Conservation (phyloP, 2,329 filamentous ascomycete species). For the Cladosporium sphaerospermum region DNA sequence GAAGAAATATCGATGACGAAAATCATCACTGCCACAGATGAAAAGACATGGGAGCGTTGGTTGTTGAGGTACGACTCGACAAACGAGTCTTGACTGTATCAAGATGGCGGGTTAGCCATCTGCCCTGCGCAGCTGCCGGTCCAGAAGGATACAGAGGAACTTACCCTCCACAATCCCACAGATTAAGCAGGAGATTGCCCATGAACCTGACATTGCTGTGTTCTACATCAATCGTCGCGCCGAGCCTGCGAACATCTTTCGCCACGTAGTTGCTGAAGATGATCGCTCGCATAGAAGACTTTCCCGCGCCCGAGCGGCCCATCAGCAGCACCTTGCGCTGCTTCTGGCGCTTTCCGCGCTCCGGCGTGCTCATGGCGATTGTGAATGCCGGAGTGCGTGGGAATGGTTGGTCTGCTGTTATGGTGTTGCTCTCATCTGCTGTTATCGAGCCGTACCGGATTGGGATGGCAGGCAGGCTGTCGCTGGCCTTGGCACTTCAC, state of each 20-base stretch:
- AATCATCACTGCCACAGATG: constrained; percentile 91
- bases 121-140: not conserved
- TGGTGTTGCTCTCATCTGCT: not conserved
- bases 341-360: constrained; percentile 43
- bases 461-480: no score
- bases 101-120: constrained; percentile 10
- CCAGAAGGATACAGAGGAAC: constrained; percentile 21
- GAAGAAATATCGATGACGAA: constrained; percentile 99
- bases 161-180: constrained; percentile 95
- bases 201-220: constrained; percentile 98
- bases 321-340: constrained; percentile 50
- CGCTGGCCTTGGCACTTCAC: no score
- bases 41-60: constrained; percentile 93
- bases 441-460: not conserved
- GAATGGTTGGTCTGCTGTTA: not conserved
- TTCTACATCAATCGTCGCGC: constrained; percentile 96
- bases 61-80: constrained; percentile 97
- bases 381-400: not conserved
- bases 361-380: constrained; percentile 22
- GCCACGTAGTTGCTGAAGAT: constrained; percentile 99
- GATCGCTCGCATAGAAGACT: constrained; percentile 97
- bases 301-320: constrained; percentile 96
- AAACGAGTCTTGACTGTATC: constrained; percentile 80
- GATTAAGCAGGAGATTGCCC: constrained; percentile 91
- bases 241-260: constrained; percentile 84